Percentiles rank a stretch among this genome's conserved stretches.
Evolutionary conservation across 306 rosid genomes (phyloP).

Genomic region (Aeschynomene evenia): DNA sequence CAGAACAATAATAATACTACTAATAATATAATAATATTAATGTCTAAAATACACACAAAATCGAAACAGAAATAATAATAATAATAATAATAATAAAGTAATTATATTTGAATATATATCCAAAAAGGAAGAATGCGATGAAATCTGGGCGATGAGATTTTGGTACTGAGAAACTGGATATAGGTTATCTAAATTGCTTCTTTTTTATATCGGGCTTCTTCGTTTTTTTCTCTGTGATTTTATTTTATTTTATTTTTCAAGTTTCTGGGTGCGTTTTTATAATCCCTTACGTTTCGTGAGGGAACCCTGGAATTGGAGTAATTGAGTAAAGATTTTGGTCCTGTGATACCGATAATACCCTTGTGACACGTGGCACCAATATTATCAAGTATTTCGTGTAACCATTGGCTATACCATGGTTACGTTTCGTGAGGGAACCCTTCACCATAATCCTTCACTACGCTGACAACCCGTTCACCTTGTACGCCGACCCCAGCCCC

Average conservation of each 20-base stretch:
- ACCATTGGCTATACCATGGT: no score
- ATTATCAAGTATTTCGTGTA: background rate
- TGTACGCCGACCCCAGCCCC: no score
- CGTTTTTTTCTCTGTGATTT: background rate
- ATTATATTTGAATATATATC: slow-evolving; percentile 20
- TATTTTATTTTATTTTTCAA: background rate
- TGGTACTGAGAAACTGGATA: background rate
- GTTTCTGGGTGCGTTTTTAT: background rate
- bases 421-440: no score
- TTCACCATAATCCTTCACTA: no score
- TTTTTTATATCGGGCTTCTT: background rate
- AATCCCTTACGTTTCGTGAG: background rate
- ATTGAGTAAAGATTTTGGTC: background rate
- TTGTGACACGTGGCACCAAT: background rate
- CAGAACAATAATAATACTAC: no score
- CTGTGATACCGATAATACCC: background rate
- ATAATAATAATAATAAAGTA: background rate
- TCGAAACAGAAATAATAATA: background rate
- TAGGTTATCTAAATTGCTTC: background rate
- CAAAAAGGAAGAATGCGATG: background rate
- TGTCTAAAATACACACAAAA: slow-evolving; percentile 22
- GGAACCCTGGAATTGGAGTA: background rate
- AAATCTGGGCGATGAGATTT: background rate
- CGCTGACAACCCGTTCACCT: no score
- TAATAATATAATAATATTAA: no score